Evolutionary conservation across 345 rosid genomes (phyloP), one percentile per base, ranked within the genome.

Genomic region (Diplotaxis tenuifolia): DNA sequence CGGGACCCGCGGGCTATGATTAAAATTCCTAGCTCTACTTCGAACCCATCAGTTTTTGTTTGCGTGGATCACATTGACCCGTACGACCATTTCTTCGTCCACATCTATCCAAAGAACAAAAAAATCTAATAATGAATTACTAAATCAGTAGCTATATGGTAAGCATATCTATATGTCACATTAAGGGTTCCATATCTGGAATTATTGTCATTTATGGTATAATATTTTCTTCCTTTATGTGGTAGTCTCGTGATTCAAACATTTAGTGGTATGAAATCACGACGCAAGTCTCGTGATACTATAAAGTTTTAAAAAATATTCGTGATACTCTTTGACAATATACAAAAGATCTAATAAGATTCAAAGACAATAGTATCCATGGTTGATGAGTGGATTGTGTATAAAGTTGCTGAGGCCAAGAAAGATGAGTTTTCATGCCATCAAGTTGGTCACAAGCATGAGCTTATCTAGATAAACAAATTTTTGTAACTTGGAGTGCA

Each of bases 21-120:
- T n/a, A n/a, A n/a, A n/a, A n/a, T n/a, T n/a, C n/a, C n/a, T n/a
- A n/a, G n/a, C n/a, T 18, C 62, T 67, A n/a, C 45, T 38, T 75
- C 4, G 78, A 67, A 34, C 78, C 73, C 78, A 75, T 68, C 5
- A 75, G 64, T 61, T 61, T 68, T 27, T 61, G 56, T 69, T 61
- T 75, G 23, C 68, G 54, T 50, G 68, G 73, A 67, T 68, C 68
- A 0, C 78, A 68, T 36, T 68, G 56, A 18, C 69, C 74, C 55
- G 5, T 38, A 32, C 11, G 10, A 57, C 74, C 57, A 68, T 68
- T 20, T 40, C 47, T 4, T 40, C 14, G 42, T 40, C 47, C 47
- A 40, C 47, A 2, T 40, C 5, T 40, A 40, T 40, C 15, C 47
- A 12, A 12, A 40, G n/a, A n/a, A 45, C 4, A 52, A 18, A 49